Evolutionary conservation across 768 basidiomycete species (phyloP).

Genomic region (Suillus luteus): DNA sequence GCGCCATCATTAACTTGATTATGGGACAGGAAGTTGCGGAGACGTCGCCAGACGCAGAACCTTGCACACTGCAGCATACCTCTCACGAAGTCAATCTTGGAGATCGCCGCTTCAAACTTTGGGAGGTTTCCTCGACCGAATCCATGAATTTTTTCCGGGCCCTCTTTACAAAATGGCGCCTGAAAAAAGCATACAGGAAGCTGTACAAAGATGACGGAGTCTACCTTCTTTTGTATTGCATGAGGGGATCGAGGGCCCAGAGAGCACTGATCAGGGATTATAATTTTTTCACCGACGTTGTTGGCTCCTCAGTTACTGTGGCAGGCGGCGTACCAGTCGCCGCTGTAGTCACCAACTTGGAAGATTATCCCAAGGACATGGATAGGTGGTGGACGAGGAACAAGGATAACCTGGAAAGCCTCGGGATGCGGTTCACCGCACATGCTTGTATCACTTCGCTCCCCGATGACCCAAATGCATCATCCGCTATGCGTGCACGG

Average conservation of each 20-base stretch:
- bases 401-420: slow-evolving; percentile 29
- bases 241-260: slow-evolving; percentile 32
- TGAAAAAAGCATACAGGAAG: slow-evolving; percentile 24
- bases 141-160: slow-evolving; percentile 26
- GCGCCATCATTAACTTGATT: slow-evolving; percentile 46
- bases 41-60: slow-evolving; percentile 32
- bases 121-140: slow-evolving; percentile 36
- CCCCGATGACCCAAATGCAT: not conserved
- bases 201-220: slow-evolving; percentile 37
- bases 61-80: slow-evolving; percentile 39
- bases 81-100: slow-evolving; percentile 25
- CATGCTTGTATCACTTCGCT: slow-evolving; percentile 47
- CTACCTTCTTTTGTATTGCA: slow-evolving; percentile 35
- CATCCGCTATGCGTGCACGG: not conserved
- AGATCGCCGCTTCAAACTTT: slow-evolving; percentile 24
- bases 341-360: slow-evolving; percentile 35
- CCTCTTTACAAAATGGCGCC: slow-evolving; percentile 21
- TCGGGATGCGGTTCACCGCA: slow-evolving; percentile 39
- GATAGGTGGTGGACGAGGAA: slow-evolving; percentile 42
- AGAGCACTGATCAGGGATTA: slow-evolving; percentile 33
- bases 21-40: slow-evolving; percentile 29
- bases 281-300: slow-evolving; percentile 28
- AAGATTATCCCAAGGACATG: slow-evolving; percentile 35
- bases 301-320: slow-evolving; percentile 31
- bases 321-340: slow-evolving; percentile 35